Evolutionary conservation across 139 green algal species (phyloP), one percentile per base, ranked within the genome.

Genomic region (Parachlorella kessleri): DNA sequence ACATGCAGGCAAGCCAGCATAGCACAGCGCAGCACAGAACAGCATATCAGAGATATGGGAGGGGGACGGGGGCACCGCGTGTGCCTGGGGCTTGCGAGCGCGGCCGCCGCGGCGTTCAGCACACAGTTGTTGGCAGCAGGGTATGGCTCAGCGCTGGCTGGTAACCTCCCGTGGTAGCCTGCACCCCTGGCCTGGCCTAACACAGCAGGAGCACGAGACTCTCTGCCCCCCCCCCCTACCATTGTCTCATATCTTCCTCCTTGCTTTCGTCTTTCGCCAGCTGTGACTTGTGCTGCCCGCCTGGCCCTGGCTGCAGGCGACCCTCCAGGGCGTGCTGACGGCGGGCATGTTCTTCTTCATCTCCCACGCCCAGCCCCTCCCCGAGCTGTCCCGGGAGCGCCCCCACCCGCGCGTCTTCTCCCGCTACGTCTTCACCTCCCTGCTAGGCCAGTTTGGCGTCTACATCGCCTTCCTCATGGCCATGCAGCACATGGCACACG

Each of bases 341-440:
- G 94, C 96, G 1, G 93, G 83, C 32, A 92, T 99, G 81, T 99
- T 99, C 84, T 94, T 98, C 78, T 97, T 98, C 85, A 90, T 99
- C 70, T 94, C 87, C 78, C 89, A 96, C 40, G 89, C 95, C 78
- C 96, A 97, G 85, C 95, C 96, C 0, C 78, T 97, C 72, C 65
- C 86, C 6, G 74, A 38, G 48, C 91, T 99, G 40, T 96, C 90
- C 33, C 72, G 84, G 6, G 55, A 93, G 64, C 86, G 96, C 3
- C 96, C 96, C n/a, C 96, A 99, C 85, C 85, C 94, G 39, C 90
- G 82, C 67, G 95, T 99, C 77, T 98, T 99, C 88, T 96, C 79
- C 64, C 32, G 72, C 55, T 99, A 99, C 87, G 94, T 98, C 75
- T 95, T 99, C 83, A 76, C 91, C 14, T 97, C 90, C 36, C 84